Percentiles rank a stretch among this genome's conserved stretches.
Conservation (phyloP, 345 rosid species). For the Eucalyptus shirleyi region DNA sequence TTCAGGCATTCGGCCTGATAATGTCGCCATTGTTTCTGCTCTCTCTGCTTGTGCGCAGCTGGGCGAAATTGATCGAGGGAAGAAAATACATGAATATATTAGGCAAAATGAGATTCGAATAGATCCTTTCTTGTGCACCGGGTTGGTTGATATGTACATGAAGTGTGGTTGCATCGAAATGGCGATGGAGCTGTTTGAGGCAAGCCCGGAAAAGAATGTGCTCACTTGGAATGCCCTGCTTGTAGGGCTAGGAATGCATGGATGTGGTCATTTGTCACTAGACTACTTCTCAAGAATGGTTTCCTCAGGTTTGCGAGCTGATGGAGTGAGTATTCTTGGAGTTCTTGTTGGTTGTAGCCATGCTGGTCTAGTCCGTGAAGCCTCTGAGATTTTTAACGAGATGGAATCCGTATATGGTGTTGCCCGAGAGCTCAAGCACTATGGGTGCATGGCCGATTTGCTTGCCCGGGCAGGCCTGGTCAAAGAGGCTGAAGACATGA, state of each 20-base stretch:
- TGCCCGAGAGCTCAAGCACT: conserved; percentile 48
- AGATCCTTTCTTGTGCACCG: conserved; percentile 59
- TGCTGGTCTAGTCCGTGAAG: conserved; percentile 52
- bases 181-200: conserved; percentile 31
- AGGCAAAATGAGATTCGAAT: conserved; percentile 11
- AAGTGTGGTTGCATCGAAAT: conserved; percentile 47
- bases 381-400: conserved; percentile 34
- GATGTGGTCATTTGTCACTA: conserved; percentile 22
- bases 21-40: conserved; percentile 51
- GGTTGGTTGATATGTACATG: conserved; percentile 51
- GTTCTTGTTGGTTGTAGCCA: conserved; percentile 72
- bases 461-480: conserved; percentile 66
- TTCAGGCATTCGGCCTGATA: conserved; percentile 28
- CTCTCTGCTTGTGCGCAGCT: conserved; percentile 73
- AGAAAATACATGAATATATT: conserved; percentile 28
- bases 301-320: conserved; percentile 33
- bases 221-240: conserved; percentile 67
- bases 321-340: conserved; percentile 46
- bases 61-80: conserved; percentile 47
- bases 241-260: conserved; percentile 66
- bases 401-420: conserved; percentile 38
- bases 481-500: conserved; percentile 46
- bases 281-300: conserved; percentile 42
- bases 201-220: conserved; percentile 26
- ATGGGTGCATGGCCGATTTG: conserved; percentile 72